phyloP scores from a whole-genome alignment of 768 basidiomycete species.

The Tricholoma saponaceum region DNA sequence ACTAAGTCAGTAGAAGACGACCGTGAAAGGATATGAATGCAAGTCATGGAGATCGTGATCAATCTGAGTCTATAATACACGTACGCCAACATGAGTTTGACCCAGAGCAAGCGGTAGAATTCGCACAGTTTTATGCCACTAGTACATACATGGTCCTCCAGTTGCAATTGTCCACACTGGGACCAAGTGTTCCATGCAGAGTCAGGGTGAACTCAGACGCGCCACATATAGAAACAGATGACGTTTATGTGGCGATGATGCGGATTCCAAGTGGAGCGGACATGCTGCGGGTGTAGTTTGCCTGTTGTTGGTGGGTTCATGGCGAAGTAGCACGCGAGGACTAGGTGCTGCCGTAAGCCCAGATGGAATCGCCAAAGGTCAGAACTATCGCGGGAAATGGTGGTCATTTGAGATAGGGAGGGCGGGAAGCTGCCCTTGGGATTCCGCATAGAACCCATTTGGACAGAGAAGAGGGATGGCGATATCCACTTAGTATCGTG shows the following conservation, averaged over 20 bases:
- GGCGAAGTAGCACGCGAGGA: neutral
- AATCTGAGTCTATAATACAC: no score
- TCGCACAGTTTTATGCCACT: neutral
- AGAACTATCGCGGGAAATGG: neutral
- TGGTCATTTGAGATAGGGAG: no score
- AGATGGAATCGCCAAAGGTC: neutral
- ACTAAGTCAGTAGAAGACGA: no score
- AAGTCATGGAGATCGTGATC: no score
- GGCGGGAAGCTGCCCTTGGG: neutral
- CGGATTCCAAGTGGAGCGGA: neutral
- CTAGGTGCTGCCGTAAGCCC: neutral
- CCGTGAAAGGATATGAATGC: no score
- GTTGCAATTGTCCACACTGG: neutral
- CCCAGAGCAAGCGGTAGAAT: no score
- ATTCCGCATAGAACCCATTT: neutral
- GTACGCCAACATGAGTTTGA: no score
- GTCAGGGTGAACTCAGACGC: neutral
- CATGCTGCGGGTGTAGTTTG: neutral
- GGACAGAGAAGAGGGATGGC: neutral
- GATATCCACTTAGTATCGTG: no score
- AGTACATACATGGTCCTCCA: neutral
- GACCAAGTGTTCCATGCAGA: neutral
- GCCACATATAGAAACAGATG: neutral
- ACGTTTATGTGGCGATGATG: neutral
- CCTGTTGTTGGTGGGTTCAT: neutral